Conservation (phyloP, 352 stramenopile species). For the Phytophthora agathidicida region DNA sequence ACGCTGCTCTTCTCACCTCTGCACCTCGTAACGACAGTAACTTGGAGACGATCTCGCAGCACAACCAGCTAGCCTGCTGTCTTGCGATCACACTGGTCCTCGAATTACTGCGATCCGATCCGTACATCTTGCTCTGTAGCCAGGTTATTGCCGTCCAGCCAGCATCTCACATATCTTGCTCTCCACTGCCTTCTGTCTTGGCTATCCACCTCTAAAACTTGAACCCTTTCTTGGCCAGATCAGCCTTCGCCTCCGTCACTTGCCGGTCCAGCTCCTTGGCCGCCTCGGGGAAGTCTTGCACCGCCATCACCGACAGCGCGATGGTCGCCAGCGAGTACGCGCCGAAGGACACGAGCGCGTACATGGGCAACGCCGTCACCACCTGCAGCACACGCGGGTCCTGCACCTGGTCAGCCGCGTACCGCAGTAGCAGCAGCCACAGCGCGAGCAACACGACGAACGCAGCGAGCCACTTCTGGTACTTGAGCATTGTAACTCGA, state of each 20-base stretch:
- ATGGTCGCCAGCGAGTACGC: conserved; percentile 76
- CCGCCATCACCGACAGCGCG: conserved; percentile 68
- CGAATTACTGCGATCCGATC: conserved; percentile 3
- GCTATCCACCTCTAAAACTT: conserved; percentile 34
- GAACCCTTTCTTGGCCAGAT: conserved; percentile 66
- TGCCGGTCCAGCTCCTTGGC: conserved; percentile 73
- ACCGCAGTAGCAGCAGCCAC: conserved; percentile 62
- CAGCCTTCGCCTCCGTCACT: conserved; percentile 67
- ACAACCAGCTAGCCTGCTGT: neutral
- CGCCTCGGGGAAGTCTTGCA: conserved; percentile 72
- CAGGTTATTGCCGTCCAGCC: neutral
- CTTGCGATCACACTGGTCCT: neutral
- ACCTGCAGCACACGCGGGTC: conserved; percentile 57
- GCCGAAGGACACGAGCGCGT: conserved; percentile 72
- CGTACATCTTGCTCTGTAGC: neutral
- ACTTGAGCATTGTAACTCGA: conserved; percentile 65
- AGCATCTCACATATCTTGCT: neutral
- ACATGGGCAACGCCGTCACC: conserved; percentile 66
- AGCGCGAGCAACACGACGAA: conserved; percentile 53
- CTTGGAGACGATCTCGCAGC: neutral
- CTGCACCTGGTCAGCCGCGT: conserved; percentile 31
- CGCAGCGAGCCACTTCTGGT: conserved; percentile 71
- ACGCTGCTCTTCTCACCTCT: neutral
- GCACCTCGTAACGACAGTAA: neutral
- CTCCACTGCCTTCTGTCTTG: neutral